phyloP scores from a whole-genome alignment of 495 filamentous ascomycete species.

The Penicillium flavigenum region DNA sequence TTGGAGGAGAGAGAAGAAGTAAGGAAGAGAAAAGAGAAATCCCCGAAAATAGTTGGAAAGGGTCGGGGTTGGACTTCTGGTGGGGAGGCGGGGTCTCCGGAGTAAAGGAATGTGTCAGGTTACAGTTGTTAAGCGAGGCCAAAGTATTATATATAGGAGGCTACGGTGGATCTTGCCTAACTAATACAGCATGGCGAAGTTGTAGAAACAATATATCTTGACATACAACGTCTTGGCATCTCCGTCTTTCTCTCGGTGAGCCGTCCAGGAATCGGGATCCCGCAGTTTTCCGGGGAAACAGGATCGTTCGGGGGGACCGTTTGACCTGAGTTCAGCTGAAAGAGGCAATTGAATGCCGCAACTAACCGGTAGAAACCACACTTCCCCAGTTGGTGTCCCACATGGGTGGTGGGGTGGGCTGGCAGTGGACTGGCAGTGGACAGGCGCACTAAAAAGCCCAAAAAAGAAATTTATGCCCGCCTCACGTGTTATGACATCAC shows the following conservation, averaged over 20 bases:
- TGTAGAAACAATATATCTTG: not conserved
- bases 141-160: not conserved
- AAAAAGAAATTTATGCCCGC: conserved; percentile 2
- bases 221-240: conserved; percentile 11
- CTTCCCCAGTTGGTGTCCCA: not conserved
- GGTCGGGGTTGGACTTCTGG: conserved; percentile 6
- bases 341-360: conserved; percentile 1
- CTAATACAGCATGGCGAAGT: not conserved
- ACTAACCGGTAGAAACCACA: not conserved
- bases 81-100: conserved; percentile 23
- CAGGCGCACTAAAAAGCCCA: not conserved
- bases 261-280: conserved; percentile 32
- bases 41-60: not conserved
- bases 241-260: conserved; percentile 27
- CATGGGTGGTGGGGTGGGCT: not conserved
- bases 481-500: not conserved
- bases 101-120: conserved; percentile 4
- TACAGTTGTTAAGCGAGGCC: conserved; percentile 6
- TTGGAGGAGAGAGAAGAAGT: conserved; percentile 10
- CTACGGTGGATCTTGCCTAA: not conserved
- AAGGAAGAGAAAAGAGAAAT: conserved; percentile 10
- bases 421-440: too few species aligned
- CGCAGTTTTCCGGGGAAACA: conserved; percentile 17
- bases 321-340: not conserved
- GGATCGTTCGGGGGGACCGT: not conserved